These are phyloP conservation scores for Petunia hybrid DNA, from an alignment of 305 asterid genomes.

Conservation along the genomic window DNA sequence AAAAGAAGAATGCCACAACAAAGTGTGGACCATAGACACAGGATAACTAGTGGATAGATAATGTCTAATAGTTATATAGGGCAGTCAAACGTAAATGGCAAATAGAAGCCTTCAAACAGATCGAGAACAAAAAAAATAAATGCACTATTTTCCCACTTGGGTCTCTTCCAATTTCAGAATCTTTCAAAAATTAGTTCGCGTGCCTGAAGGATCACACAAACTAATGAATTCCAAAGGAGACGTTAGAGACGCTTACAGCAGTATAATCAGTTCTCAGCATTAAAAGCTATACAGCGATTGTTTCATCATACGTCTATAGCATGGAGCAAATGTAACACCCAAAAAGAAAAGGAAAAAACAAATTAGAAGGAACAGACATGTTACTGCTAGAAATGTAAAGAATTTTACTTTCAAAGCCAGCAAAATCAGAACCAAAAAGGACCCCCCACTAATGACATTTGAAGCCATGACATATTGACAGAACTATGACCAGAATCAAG, in stretches of 20 bases:
- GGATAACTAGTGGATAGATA: background rate
- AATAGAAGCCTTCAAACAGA: background rate
- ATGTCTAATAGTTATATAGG: background rate
- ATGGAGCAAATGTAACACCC: background rate
- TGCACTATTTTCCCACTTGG: background rate
- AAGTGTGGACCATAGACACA: no score
- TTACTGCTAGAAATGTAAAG: constrained; percentile 33
- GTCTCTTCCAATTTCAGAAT: background rate
- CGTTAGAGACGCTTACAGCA: constrained; percentile 6
- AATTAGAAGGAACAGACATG: constrained; percentile 35
- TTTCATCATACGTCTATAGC: constrained; percentile 5
- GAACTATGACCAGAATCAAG: constrained; percentile 69
- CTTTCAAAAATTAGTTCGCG: background rate
- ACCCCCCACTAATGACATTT: constrained; percentile 52
- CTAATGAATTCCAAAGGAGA: constrained; percentile 1
- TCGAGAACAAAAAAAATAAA: background rate
- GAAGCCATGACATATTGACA: constrained; percentile 70
- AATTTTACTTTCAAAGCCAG: constrained; percentile 34
- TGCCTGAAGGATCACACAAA: background rate
- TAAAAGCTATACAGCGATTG: constrained; percentile 28
- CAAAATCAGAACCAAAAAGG: background rate
- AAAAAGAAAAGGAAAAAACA: background rate
- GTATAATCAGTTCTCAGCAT: background rate
- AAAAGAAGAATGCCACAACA: no score
- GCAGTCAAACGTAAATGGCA: background rate